phyloP scores from a whole-genome alignment of 2,329 filamentous ascomycete genomes.

The Mycosphaerella arachidis region DNA sequence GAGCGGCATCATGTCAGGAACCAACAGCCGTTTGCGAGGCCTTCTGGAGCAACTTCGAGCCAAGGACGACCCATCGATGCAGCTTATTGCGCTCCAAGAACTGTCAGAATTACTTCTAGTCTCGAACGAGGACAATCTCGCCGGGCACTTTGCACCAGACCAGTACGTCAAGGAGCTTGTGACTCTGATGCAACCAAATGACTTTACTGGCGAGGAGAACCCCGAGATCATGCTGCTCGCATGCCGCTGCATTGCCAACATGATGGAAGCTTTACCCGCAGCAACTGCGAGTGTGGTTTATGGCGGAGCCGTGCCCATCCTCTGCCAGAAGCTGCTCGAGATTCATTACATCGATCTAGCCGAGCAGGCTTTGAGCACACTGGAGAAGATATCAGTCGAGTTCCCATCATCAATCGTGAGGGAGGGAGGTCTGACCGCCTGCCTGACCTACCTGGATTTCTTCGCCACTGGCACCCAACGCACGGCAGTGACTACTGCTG shows the following conservation, averaged over 20 bases:
- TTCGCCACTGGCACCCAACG: conserved; percentile 96
- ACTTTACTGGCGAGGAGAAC: conserved; percentile 76
- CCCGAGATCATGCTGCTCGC: conserved; percentile 96
- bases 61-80: conserved; percentile 79
- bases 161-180: conserved; percentile 94
- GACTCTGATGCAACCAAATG: conserved; percentile 82
- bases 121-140: conserved; percentile 92
- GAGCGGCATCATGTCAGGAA: conserved; percentile 86
- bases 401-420: conserved; percentile 93
- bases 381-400: conserved; percentile 96
- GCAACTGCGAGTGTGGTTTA: conserved; percentile 96
- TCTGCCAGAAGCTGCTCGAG: conserved; percentile 92
- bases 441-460: conserved; percentile 91
- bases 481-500: conserved; percentile 93
- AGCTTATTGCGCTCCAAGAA: conserved; percentile 88
- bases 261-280: conserved; percentile 94
- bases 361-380: conserved; percentile 90
- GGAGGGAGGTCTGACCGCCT: conserved; percentile 92
- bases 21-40: conserved; percentile 70
- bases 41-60: conserved; percentile 60
- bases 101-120: conserved; percentile 89
- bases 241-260: conserved; percentile 88
- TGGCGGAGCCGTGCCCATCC: conserved; percentile 87
- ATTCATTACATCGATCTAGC: conserved; percentile 97
- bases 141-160: conserved; percentile 91